Base-by-base conservation (phyloP, 495 filamentous ascomycete species). In the Astrothelium subdiscretum region DNA sequence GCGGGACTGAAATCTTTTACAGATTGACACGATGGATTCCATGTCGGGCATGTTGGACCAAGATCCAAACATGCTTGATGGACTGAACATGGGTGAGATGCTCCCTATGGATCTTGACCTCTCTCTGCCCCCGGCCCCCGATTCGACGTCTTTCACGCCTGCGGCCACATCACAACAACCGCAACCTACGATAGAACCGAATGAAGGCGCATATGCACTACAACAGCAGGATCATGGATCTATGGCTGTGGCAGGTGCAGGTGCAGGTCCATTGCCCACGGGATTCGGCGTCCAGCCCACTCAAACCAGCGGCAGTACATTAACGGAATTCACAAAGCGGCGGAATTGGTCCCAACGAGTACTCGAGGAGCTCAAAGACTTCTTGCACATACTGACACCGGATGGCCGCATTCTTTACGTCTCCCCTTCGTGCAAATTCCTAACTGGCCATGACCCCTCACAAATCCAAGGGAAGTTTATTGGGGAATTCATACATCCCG, bases 331-430 rank as follows among this genome's bases (percentile, higher is more conserved):
- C 65, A 92, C 88, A 38, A 92, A 90, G 74, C 79, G 91, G 61
- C 82, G 85, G 59, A 92, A 92, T 67, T 97, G 94, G 94, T 85
- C 89, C 3, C 87, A 91, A 68, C 85, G 88, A 43, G 87, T 97
- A 2, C 77, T 98, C 20, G 88, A 91, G 68, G 94, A 97, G 75
- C 79, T 98, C 67, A 87, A 87, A 66, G 94, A 97, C 71, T 83
- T 97, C 65, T 73, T 96, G 31, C 85, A 96, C 63, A 88, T 98
- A 42, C 81, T 97, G 35, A 91, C 88, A 42, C 82, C 89, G 5
- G 84, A 94, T 66, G 90, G 92, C 24, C 81, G 86, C 60, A 87
- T 98, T 60, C 80, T 85, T 59, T 95, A 95, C 71, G 85, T 85
- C 3, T 95, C 92, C 26, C 89, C 90, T 1, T 95, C 90, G 20